Percentiles rank a stretch among this genome's conserved stretches.
Evolutionary conservation across 805 yeast species (phyloP).

Genomic region (Saccharomycopsis sp.): DNA sequence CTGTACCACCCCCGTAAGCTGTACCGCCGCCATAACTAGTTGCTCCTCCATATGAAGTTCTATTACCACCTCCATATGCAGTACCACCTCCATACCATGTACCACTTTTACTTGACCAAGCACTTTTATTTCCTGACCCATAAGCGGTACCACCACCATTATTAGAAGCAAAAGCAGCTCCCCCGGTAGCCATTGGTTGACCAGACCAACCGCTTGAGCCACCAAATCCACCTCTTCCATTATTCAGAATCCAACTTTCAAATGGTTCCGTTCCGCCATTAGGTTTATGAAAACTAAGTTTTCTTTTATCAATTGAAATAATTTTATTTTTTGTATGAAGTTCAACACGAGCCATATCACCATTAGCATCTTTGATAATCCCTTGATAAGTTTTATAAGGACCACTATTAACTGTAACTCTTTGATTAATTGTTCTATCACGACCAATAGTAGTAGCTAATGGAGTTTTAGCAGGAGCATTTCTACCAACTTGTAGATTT

Average conservation of each 20-base stretch:
- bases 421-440: conserved; percentile 71
- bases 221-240: conserved; percentile 24
- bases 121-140: conserved; percentile 3
- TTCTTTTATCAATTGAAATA: conserved; percentile 71
- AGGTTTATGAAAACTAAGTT: conserved; percentile 62
- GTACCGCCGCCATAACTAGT: conserved; percentile 38
- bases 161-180: conserved; percentile 25
- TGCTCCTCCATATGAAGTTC: conserved; percentile 25
- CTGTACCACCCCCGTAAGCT: conserved; percentile 32
- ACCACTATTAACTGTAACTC: conserved; percentile 84
- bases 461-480: conserved; percentile 37
- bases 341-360: conserved; percentile 84
- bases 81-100: conserved; percentile 29
- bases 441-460: conserved; percentile 55
- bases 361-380: conserved; percentile 87
- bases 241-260: conserved; percentile 39
- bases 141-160: conserved; percentile 26
- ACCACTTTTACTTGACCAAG: conserved; percentile 15
- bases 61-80: conserved; percentile 28
- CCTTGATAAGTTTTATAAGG: conserved; percentile 91
- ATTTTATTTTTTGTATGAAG: conserved; percentile 87
- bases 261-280: conserved; percentile 65
- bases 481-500: conserved; percentile 34
- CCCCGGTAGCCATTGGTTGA: conserved; percentile 21
- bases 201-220: conserved; percentile 17